Base-by-base conservation (phyloP, 306 rosid species). In the Amphicarpaea edgeworthii region DNA sequence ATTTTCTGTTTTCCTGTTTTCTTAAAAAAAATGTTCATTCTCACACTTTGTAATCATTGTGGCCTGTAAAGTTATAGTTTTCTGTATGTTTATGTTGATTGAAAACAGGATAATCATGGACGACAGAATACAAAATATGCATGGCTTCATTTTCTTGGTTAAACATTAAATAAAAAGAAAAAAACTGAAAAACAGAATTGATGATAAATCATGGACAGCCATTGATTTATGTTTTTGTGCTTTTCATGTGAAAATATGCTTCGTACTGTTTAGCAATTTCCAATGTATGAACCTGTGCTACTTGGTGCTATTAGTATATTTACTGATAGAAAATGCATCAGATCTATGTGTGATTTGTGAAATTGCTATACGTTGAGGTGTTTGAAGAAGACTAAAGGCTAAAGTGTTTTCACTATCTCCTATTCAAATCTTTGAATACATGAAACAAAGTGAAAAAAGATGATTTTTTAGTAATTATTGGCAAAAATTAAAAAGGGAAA, bases 1-100 rank as follows among this genome's bases (percentile, higher is more conserved):
- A 17, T 37, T 82, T 83, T 53, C 19, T 80, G 41, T 32, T 69
- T 83, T 60, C 69, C 76, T 55, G 50, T 64, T 26, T 15, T 20
- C 19, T 71, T 41, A 16, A 17, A 42, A 40, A 17, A 5, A 34
- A 34, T 34, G 3, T 20, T 12, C 17, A 16, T 70, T 57, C 41
- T 63, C 32, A 19, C 34, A 15, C 17, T 15, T 20, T 30, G 8
- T 41, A 16, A 26, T 40, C 50, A 68, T 26, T 41, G 43, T 53
- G 32, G 43, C 20, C 32, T 5, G 46, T 57, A 51, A 58, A 58
- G 40, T 70, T 62, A 7, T 64, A 20, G 8, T 47, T 41, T 80
- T 72, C 81, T 41, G 43, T 6, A 7, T 64, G 43, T n/a, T 20
- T 9, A 23, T 6, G 59, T 66, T 72, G 23, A 17, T 67, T 41